Evolutionary conservation across 768 basidiomycete species (phyloP).

Genomic region (Mrakia hoshinonis): DNA sequence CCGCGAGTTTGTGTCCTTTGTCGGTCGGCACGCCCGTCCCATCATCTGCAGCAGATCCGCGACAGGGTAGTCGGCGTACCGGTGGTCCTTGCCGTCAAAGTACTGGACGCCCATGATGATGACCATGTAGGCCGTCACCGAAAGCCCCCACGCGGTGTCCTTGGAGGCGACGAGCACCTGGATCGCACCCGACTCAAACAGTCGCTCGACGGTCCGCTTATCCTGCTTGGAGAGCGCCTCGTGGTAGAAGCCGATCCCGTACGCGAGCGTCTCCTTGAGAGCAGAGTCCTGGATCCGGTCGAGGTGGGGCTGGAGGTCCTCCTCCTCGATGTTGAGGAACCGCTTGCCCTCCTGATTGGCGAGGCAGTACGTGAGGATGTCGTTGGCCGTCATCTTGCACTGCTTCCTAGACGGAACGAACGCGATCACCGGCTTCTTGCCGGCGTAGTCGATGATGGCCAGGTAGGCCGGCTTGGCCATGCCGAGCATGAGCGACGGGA

Average conservation of each 20-base stretch:
- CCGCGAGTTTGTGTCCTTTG: conserved; percentile 76
- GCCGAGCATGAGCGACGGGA: conserved; percentile 95
- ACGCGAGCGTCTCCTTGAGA: conserved; percentile 69
- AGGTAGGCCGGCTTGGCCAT: conserved; percentile 99
- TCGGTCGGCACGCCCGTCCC: conserved; percentile 90
- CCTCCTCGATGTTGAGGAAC: conserved; percentile 80
- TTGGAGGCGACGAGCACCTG: conserved; percentile 91
- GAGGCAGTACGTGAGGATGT: conserved; percentile 75
- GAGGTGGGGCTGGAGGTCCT: conserved; percentile 75
- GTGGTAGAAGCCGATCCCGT: conserved; percentile 91
- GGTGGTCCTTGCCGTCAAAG: conserved; percentile 94
- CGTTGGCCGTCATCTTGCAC: conserved; percentile 85
- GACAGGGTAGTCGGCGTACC: conserved; percentile 95
- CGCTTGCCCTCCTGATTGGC: conserved; percentile 76
- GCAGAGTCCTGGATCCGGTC: conserved; percentile 70
- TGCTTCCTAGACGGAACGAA: conserved; percentile 94
- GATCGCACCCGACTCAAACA: conserved; percentile 90
- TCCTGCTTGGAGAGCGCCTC: conserved; percentile 87
- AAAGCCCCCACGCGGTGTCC: conserved; percentile 93
- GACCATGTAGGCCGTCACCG: conserved; percentile 91
- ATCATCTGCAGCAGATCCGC: conserved; percentile 99
- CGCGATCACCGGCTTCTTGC: conserved; percentile 74
- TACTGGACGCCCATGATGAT: conserved; percentile 98
- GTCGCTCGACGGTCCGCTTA: conserved; percentile 80
- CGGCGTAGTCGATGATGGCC: conserved; percentile 77